Base-by-base conservation (phyloP, 2,329 filamentous ascomycete genomes). In the Raffaelea arxii region DNA sequence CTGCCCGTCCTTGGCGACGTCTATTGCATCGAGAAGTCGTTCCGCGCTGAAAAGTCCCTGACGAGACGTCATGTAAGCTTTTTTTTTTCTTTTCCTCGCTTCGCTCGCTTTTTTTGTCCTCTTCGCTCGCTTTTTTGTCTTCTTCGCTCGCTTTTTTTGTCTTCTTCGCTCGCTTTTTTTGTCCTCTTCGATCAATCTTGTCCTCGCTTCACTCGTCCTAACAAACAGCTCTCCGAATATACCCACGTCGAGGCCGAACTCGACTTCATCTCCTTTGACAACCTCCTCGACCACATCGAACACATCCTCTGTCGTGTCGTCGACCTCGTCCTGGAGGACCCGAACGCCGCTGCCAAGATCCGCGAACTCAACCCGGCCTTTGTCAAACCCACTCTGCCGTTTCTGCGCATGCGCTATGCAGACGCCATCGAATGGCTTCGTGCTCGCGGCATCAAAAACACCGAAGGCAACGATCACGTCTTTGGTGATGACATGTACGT, bases 21-120 rank as follows among this genome's bases (percentile, higher is more conserved):
- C 45, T 98, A 94, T 77, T 97, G 91, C 63, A 91, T 98, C 59
- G 90, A 95, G 67, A 95, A 95, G 66, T 97, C 91, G 2, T 98
- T 98, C 82, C 90, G 92, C 51, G 92, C 92, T 14, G 92, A 98
- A 68, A 96, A 96, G 70, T 91, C 84, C 6, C 74, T 97, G 48
- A 98, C 92, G 43, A 85, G 92, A 51, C 86, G 92, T 59, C 92
- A 98, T 64, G 32, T 36, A 36, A 9, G 32, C 16, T 30, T 30
- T 16, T 16, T 30, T 30, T 30, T 16, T 30, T 30, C 27, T 36
- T 18, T 36, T 36, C 19, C 16, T 18, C 32, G 7, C 7, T 36
- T n/a, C 6, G 14, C 19, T 12, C 19, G 6, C 19, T 36, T 36
- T 9, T 6, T 36, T 36, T 36, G 16, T 36, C 6, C 19, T 36